Conservation (phyloP, 2,329 filamentous ascomycete species). For the Periglandula ipomoeae region DNA sequence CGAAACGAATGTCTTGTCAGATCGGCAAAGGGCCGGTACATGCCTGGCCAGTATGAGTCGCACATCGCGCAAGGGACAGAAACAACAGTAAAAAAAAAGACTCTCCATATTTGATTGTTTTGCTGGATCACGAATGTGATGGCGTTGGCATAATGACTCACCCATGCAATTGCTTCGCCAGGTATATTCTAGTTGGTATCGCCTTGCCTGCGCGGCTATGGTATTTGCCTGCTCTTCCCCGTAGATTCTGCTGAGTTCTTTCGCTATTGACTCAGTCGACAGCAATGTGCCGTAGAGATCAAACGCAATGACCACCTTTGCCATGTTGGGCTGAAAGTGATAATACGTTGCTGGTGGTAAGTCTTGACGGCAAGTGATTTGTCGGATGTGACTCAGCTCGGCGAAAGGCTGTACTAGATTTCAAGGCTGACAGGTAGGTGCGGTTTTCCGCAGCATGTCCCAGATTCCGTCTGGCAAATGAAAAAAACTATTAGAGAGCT, state of each 20-base stretch:
- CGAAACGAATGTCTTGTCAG: conserved; percentile 40
- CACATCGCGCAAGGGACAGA: too few species aligned
- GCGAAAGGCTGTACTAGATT: too few species aligned
- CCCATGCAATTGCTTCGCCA: conserved; percentile 71
- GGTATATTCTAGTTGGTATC: conserved; percentile 68
- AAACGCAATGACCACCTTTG: conserved; percentile 51
- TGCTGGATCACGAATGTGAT: too few species aligned
- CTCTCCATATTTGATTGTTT: too few species aligned
- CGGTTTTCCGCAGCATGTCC: too few species aligned
- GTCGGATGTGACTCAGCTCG: too few species aligned
- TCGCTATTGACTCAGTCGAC: conserved; percentile 59
- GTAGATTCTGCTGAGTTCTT: conserved; percentile 47
- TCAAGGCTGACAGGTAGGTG: too few species aligned
- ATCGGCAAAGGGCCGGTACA: conserved; percentile 37
- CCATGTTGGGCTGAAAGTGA: conserved; percentile 13
- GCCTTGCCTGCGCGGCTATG: conserved; percentile 54
- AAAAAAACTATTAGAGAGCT: not conserved
- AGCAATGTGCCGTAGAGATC: conserved; percentile 69
- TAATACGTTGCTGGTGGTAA: too few species aligned
- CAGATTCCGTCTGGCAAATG: too few species aligned
- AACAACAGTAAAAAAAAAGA: too few species aligned
- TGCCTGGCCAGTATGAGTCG: conserved; percentile 33
- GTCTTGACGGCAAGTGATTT: too few species aligned
- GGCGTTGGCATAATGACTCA: conserved; percentile 23
- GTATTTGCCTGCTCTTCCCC: conserved; percentile 45